These are phyloP conservation scores for Diaporthe sp. DNA, from an alignment of 2,329 filamentous ascomycete genomes.

Conservation along the genomic window DNA sequence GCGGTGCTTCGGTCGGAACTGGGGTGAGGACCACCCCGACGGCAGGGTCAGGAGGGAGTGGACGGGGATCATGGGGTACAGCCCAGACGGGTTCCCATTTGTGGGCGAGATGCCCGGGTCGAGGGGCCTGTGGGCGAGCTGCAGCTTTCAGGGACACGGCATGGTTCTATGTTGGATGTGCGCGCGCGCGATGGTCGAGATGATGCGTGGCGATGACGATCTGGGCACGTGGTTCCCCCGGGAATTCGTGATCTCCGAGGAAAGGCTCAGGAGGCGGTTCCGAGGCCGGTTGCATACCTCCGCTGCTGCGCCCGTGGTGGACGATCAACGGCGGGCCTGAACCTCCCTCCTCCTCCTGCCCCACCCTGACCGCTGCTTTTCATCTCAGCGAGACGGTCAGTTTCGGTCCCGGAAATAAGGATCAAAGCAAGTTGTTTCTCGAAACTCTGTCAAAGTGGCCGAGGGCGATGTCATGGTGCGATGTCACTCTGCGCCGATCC, in stretches of 20 bases:
- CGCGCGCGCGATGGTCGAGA: constrained; percentile 67
- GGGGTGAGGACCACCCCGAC: constrained; percentile 57
- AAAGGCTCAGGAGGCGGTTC: constrained; percentile 57
- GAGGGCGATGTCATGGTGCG: constrained; percentile 21
- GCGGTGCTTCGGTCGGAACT: constrained; percentile 65
- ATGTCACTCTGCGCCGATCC: constrained; percentile 11
- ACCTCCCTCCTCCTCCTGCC: neutral
- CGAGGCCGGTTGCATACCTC: constrained; percentile 46
- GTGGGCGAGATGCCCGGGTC: constrained; percentile 62
- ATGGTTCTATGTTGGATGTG: constrained; percentile 75
- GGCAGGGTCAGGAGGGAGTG: constrained; percentile 60
- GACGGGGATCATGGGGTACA: constrained; percentile 70
- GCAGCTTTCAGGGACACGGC: constrained; percentile 75
- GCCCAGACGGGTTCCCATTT: constrained; percentile 64
- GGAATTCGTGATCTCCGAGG: constrained; percentile 60
- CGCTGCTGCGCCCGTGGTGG: neutral
- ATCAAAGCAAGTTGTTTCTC: neutral
- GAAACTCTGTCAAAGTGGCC: constrained; percentile 11
- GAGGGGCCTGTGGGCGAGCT: constrained; percentile 65
- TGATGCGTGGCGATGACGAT: constrained; percentile 57
- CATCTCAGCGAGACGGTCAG: neutral
- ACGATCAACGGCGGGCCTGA: neutral
- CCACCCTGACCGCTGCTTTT: constrained; percentile 16
- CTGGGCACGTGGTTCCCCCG: constrained; percentile 65
- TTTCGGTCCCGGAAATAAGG: constrained; percentile 1